These are phyloP conservation scores for Pyrrhoderma noxium DNA, from an alignment of 1,284 basidiomycete genomes.

Conservation along the genomic window DNA sequence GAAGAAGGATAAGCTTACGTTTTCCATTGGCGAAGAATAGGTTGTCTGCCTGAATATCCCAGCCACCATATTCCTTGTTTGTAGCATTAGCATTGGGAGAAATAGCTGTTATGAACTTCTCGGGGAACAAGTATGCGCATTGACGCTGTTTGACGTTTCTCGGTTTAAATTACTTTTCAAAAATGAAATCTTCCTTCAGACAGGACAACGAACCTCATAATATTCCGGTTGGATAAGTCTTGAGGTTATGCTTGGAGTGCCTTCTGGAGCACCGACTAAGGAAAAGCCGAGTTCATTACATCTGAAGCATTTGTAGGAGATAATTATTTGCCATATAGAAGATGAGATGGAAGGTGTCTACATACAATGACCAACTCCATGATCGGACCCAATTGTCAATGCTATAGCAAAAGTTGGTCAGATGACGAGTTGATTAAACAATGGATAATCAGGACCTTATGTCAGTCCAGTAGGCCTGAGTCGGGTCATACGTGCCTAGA, in stretches of 20 bases:
- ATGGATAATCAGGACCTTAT: constrained; percentile 26
- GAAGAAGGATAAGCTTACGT: too few species aligned
- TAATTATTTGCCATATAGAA: too few species aligned
- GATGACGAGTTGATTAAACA: background rate
- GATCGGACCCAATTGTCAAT: constrained; percentile 47
- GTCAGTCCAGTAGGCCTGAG: constrained; percentile 41
- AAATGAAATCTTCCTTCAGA: too few species aligned
- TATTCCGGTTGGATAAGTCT: constrained; percentile 51
- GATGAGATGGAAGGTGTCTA: too few species aligned
- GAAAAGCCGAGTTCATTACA: constrained; percentile 65
- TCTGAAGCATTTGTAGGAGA: constrained; percentile 27
- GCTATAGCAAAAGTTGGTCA: background rate
- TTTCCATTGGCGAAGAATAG: constrained; percentile 65
- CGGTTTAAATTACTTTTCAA: background rate
- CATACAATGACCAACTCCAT: constrained; percentile 57
- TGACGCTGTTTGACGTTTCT: constrained; percentile 49
- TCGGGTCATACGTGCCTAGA: constrained; percentile 49
- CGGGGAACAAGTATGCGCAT: constrained; percentile 54
- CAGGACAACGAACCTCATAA: constrained; percentile 43
- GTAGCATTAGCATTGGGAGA: constrained; percentile 35
- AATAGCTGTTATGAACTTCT: constrained; percentile 39
- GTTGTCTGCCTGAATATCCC: constrained; percentile 48
- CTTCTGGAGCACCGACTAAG: constrained; percentile 51
- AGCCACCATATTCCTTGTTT: constrained; percentile 50
- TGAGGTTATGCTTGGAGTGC: constrained; percentile 46